Percentiles rank a stretch among this genome's conserved stretches.
phyloP scores from a whole-genome alignment of 202 grass and related monocot genomes.

The Musa balbisiana region DNA sequence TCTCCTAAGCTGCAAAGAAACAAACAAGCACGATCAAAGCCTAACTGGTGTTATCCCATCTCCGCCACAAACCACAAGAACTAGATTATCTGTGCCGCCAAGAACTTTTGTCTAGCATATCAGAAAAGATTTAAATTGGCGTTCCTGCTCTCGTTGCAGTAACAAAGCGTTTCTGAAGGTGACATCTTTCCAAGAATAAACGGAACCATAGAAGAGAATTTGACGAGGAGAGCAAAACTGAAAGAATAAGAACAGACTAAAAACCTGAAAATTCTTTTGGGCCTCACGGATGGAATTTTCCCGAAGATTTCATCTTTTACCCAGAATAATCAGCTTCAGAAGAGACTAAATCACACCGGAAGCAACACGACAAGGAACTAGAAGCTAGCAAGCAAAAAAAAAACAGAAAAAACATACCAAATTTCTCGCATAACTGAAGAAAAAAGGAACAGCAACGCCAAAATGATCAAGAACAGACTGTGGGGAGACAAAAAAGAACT shows the following conservation, averaged over 20 bases:
- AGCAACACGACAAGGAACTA: background rate
- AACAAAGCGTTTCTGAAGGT: background rate
- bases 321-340: background rate
- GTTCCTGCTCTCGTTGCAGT: background rate
- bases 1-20: slow-evolving; percentile 1
- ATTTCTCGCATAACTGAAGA: background rate
- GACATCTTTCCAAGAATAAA: background rate
- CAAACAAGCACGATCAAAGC: background rate
- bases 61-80: background rate
- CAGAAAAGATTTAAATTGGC: background rate
- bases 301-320: background rate
- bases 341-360: background rate
- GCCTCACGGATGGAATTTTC: background rate
- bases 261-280: no score
- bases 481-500: slow-evolving; percentile 1
- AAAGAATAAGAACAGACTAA: background rate
- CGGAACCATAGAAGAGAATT: background rate
- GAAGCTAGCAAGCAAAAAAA: background rate
- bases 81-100: background rate
- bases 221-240: background rate
- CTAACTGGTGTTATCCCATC: background rate
- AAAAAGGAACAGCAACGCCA: background rate
- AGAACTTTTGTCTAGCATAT: background rate
- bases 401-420: background rate
- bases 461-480: background rate